These are phyloP conservation scores for Phytopythium cucurbitacearum DNA, from an alignment of 352 stramenopile species.

Conservation along the genomic window DNA sequence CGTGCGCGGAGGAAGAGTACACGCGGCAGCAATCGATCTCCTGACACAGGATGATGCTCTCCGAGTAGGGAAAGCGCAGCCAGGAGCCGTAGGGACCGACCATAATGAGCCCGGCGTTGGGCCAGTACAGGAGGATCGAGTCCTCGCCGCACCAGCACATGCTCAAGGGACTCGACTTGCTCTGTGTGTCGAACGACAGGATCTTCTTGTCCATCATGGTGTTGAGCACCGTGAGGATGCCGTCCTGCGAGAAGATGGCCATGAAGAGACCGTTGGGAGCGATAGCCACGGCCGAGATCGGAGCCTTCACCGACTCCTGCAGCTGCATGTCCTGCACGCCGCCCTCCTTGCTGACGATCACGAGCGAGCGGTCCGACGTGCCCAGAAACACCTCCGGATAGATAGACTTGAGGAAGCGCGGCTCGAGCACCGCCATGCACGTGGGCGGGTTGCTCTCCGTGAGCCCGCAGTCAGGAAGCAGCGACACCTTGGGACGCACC, in stretches of 20 bases:
- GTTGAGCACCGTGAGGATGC: slow-evolving; percentile 93
- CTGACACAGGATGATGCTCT: slow-evolving; percentile 65
- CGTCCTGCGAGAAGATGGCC: slow-evolving; percentile 93
- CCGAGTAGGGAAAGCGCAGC: slow-evolving; percentile 79
- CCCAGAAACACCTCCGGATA: slow-evolving; percentile 93
- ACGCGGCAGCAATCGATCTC: slow-evolving; percentile 76
- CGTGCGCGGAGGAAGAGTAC: slow-evolving; percentile 61
- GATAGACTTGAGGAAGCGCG: slow-evolving; percentile 87
- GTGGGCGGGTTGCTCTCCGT: slow-evolving; percentile 73
- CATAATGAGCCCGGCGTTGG: slow-evolving; percentile 76
- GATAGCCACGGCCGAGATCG: slow-evolving; percentile 91
- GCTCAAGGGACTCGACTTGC: slow-evolving; percentile 57
- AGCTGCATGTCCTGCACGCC: slow-evolving; percentile 82
- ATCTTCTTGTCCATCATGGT: slow-evolving; percentile 96
- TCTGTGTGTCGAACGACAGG: slow-evolving; percentile 85
- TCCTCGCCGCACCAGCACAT: slow-evolving; percentile 91
- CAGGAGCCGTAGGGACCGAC: slow-evolving; percentile 84
- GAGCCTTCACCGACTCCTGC: slow-evolving; percentile 69
- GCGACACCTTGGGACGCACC: slow-evolving; percentile 69
- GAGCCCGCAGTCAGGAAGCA: slow-evolving; percentile 67
- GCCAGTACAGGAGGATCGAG: slow-evolving; percentile 87
- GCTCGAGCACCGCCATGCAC: slow-evolving; percentile 91
- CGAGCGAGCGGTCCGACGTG: slow-evolving; percentile 88
- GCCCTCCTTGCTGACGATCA: slow-evolving; percentile 74
- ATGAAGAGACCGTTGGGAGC: slow-evolving; percentile 94